Evolutionary conservation across 2,329 filamentous ascomycete species (phyloP).

Genomic region (Neofusicoccum kwambonambiense): DNA sequence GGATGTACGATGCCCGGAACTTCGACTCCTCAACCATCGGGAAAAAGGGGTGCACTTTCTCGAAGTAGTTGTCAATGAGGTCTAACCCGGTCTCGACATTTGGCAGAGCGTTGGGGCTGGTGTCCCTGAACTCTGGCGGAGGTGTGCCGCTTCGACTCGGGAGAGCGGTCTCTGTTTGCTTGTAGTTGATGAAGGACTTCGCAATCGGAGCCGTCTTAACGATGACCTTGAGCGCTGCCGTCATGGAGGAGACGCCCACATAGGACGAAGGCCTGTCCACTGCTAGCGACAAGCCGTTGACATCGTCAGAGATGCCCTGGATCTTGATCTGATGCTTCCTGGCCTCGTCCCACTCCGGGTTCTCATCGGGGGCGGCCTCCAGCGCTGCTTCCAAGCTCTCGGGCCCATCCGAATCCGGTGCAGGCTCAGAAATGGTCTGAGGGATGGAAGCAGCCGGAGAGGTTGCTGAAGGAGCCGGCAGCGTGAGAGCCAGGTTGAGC

Average conservation of each 20-base stretch:
- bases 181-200: conserved; percentile 47
- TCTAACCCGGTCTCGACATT: conserved; percentile 64
- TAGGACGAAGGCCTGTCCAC: conserved; percentile 65
- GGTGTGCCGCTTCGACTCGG: conserved; percentile 38
- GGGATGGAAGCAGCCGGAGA: background rate
- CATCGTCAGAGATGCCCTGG: conserved; percentile 63
- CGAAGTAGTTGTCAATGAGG: conserved; percentile 74
- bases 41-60: conserved; percentile 68
- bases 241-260: conserved; percentile 71
- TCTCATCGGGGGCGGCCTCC: conserved; percentile 67
- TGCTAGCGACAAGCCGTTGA: conserved; percentile 64
- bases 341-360: conserved; percentile 67
- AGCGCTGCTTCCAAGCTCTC: conserved; percentile 56
- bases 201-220: conserved; percentile 54
- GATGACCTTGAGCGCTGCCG: conserved; percentile 71
- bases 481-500: conserved; percentile 44
- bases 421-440: conserved; percentile 32
- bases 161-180: conserved; percentile 35
- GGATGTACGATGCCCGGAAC: conserved; percentile 65
- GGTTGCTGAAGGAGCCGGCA: conserved; percentile 33
- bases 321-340: conserved; percentile 42
- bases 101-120: conserved; percentile 48
- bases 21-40: conserved; percentile 72
- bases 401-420: conserved; percentile 44
- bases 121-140: conserved; percentile 34